Evolutionary conservation across 257 asterid species (phyloP).

Genomic region (Solanum ahanhuiri): DNA sequence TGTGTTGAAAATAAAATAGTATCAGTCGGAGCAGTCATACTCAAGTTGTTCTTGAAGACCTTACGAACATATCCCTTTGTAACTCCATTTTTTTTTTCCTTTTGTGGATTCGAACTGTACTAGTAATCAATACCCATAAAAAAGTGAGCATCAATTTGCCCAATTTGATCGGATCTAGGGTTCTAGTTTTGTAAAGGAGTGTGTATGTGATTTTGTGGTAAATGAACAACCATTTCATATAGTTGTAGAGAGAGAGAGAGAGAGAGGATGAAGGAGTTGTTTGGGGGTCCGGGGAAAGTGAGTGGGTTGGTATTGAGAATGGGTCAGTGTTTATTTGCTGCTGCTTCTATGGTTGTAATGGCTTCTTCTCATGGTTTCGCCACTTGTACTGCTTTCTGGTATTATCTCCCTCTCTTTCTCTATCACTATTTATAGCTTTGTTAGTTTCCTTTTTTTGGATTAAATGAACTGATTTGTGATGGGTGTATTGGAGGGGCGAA

Average conservation of each 20-base stretch:
- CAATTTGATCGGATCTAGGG: neutral
- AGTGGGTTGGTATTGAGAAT: slow-evolving; percentile 64
- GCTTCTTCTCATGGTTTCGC: slow-evolving; percentile 83
- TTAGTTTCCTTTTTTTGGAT: no score
- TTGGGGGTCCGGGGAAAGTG: slow-evolving; percentile 80
- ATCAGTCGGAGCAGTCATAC: neutral
- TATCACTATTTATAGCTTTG: no score
- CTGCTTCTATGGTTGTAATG: slow-evolving; percentile 62
- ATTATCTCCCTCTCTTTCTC: neutral
- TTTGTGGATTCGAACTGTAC: neutral
- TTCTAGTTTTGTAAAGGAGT: neutral
- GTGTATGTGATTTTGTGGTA: neutral
- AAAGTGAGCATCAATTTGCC: neutral
- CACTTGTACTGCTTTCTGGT: slow-evolving; percentile 79
- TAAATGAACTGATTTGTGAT: neutral
- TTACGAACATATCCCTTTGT: neutral
- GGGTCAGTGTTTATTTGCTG: slow-evolving; percentile 51
- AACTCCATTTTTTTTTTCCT: neutral
- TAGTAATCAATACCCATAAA: neutral
- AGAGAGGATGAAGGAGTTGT: slow-evolving; percentile 54
- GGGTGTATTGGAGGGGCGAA: neutral
- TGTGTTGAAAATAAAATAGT: neutral
- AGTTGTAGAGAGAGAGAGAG: neutral
- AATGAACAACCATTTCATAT: neutral
- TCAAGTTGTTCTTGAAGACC: neutral